Evolutionary conservation across 257 asterid species (phyloP).

Genomic region (Lantana camara): DNA sequence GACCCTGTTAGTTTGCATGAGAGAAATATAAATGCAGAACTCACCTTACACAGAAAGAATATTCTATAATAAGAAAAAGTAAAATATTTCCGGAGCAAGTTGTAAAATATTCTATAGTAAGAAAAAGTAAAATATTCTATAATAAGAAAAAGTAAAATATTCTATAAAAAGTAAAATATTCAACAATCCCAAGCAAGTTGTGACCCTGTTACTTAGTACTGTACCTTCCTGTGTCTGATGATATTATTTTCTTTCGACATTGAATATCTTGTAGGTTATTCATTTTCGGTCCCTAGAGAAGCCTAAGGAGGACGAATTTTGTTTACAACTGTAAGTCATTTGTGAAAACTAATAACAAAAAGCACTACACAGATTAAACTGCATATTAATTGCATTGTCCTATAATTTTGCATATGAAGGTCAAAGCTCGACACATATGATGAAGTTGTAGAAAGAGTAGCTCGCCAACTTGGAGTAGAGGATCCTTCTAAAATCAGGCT

Average conservation of each 20-base stretch:
- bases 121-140: no score
- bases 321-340: conserved; percentile 56
- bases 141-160: no score
- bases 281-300: conserved; percentile 60
- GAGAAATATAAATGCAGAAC: no score
- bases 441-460: conserved; percentile 60
- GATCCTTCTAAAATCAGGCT: conserved; percentile 72
- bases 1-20: no score
- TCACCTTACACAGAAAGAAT: no score
- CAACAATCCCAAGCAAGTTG: no score
- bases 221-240: conserved; percentile 16
- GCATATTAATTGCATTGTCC: conserved; percentile 22
- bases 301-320: conserved; percentile 61
- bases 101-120: no score
- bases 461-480: conserved; percentile 49
- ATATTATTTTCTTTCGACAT: conserved; percentile 10
- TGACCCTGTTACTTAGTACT: background rate
- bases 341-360: conserved; percentile 9
- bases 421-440: conserved; percentile 60
- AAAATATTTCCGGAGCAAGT: no score
- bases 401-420: conserved; percentile 36
- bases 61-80: no score
- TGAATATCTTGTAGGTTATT: conserved; percentile 47
- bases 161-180: background rate
- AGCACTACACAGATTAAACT: conserved; percentile 10